Evolutionary conservation across 805 yeast species (phyloP).

Genomic region (Candida saitoana): DNA sequence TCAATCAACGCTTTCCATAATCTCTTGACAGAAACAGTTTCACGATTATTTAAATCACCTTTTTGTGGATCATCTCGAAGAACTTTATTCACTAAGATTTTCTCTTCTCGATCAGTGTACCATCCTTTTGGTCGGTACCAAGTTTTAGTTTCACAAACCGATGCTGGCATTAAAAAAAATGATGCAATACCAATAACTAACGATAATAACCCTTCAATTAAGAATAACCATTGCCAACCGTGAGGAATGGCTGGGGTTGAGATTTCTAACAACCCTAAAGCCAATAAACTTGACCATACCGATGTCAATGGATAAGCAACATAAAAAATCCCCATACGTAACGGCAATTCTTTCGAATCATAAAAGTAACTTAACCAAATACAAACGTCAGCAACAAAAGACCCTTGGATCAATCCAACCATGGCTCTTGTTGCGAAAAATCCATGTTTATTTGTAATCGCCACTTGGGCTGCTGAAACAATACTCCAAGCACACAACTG

Average conservation of each 20-base stretch:
- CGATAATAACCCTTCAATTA: constrained; percentile 58
- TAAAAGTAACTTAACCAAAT: constrained; percentile 67
- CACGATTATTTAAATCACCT: constrained; percentile 63
- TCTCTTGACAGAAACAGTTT: constrained; percentile 41
- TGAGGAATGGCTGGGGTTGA: constrained; percentile 41
- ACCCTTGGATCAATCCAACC: constrained; percentile 59
- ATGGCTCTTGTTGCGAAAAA: constrained; percentile 49
- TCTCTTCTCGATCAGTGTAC: constrained; percentile 49
- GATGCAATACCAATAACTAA: constrained; percentile 44
- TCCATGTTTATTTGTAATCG: constrained; percentile 36
- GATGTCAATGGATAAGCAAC: constrained; percentile 46
- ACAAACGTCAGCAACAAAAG: constrained; percentile 62
- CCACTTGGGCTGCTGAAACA: constrained; percentile 51
- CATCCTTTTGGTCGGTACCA: constrained; percentile 48
- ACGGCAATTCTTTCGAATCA: constrained; percentile 52
- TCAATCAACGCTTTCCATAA: constrained; percentile 42
- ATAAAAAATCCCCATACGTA: constrained; percentile 57
- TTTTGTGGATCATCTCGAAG: constrained; percentile 59
- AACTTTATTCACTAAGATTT: constrained; percentile 54
- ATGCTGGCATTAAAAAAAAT: constrained; percentile 49
- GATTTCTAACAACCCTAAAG: constrained; percentile 50
- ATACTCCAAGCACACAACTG: constrained; percentile 56
- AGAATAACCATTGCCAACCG: constrained; percentile 64
- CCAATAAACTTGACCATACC: constrained; percentile 28
- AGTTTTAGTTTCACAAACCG: constrained; percentile 48